phyloP scores from a whole-genome alignment of 140 eudicot genomes.

The Stevia rebaudiana region DNA sequence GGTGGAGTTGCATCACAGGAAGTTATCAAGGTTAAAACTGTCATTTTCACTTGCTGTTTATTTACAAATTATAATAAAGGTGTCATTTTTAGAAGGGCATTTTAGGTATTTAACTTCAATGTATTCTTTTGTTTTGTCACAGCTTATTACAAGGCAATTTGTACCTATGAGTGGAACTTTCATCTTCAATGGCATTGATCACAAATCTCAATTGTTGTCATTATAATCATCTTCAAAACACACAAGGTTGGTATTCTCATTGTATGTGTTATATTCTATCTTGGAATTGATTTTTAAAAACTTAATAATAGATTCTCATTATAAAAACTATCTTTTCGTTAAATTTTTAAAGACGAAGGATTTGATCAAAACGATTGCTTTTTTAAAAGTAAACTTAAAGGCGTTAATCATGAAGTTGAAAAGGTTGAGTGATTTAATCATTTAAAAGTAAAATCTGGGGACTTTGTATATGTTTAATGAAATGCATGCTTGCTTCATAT shows the following conservation, averaged over 20 bases:
- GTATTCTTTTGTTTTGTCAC: conserved; percentile 18
- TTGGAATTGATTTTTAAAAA: too few species aligned
- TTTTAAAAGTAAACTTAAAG: neutral
- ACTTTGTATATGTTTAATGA: neutral
- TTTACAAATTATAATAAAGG: neutral
- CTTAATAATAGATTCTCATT: too few species aligned
- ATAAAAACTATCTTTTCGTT: too few species aligned
- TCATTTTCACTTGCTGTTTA: neutral
- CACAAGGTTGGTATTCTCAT: conserved; percentile 20
- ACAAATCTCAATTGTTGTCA: conserved; percentile 70
- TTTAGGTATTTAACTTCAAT: neutral
- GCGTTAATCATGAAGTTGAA: neutral
- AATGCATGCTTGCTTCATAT: too few species aligned
- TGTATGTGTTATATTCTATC: neutral
- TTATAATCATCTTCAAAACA: conserved; percentile 33
- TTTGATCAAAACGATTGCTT: neutral
- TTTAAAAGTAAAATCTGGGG: neutral
- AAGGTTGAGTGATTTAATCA: neutral
- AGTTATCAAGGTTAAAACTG: conserved; percentile 61
- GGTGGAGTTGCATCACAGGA: conserved; percentile 99
- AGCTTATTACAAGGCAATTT: conserved; percentile 88
- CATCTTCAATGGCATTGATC: conserved; percentile 89
- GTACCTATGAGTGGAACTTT: conserved; percentile 91
- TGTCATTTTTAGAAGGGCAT: too few species aligned
- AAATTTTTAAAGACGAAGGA: neutral